phyloP scores from a whole-genome alignment of 2,329 filamentous ascomycete genomes.

The Cladorrhinum sp. region DNA sequence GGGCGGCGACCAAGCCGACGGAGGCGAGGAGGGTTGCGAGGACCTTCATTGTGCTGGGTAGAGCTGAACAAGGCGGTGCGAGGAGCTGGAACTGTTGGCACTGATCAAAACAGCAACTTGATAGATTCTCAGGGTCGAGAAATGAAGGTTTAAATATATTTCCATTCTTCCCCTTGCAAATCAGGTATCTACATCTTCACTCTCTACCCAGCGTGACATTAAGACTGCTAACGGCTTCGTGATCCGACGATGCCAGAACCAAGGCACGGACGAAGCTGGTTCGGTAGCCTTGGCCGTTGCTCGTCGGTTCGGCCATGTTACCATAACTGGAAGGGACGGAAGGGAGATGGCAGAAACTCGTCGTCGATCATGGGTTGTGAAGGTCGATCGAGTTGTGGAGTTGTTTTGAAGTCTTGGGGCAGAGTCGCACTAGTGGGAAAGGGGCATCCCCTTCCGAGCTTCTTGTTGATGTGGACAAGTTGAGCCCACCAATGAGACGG shows the following conservation, averaged over 20 bases:
- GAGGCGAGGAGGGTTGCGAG: conserved; percentile 31
- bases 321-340: conserved; percentile 14
- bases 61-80: too few relatives aligned
- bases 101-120: neutral
- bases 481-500: conserved; percentile 16
- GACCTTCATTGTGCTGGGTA: conserved; percentile 28
- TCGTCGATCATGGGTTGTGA: conserved; percentile 4
- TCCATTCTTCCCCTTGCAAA: neutral
- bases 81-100: neutral
- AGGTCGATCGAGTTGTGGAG: neutral
- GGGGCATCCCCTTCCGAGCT: conserved; percentile 16
- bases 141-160: neutral
- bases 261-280: neutral
- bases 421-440: conserved; percentile 18
- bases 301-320: conserved; percentile 10
- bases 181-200: neutral
- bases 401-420: neutral
- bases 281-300: conserved; percentile 17
- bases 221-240: neutral
- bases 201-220: too few relatives aligned
- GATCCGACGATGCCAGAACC: neutral
- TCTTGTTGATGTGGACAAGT: neutral
- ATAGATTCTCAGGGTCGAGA: neutral
- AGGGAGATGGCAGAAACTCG: neutral
- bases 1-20: conserved; percentile 43